These are phyloP conservation scores for Coprinellus aureogranulatus DNA, from an alignment of 768 basidiomycete genomes.

Conservation along the genomic window DNA sequence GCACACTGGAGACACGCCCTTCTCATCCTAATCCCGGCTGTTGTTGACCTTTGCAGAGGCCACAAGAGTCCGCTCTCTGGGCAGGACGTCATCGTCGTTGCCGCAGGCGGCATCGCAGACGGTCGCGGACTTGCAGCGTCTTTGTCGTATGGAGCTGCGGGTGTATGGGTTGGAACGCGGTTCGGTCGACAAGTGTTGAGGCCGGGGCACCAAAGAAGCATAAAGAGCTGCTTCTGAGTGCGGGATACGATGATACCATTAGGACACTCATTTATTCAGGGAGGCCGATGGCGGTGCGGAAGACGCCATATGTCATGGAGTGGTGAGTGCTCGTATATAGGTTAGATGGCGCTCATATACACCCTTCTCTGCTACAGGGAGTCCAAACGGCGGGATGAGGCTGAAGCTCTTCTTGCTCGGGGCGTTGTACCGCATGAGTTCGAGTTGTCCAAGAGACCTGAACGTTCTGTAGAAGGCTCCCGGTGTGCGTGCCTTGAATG, in stretches of 20 bases:
- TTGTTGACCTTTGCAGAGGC: slow-evolving; percentile 73
- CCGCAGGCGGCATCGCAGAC: slow-evolving; percentile 82
- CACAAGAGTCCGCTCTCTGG: slow-evolving; percentile 76
- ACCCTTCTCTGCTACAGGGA: slow-evolving; percentile 55
- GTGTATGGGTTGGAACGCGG: slow-evolving; percentile 86
- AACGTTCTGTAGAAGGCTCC: slow-evolving; percentile 57
- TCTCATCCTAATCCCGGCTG: slow-evolving; percentile 81
- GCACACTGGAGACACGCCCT: slow-evolving; percentile 81
- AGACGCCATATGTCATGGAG: slow-evolving; percentile 73
- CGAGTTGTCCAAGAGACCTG: slow-evolving; percentile 67
- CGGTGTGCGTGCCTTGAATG: slow-evolving; percentile 44
- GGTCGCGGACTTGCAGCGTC: slow-evolving; percentile 78
- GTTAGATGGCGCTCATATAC: too few relatives aligned
- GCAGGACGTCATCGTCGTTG: slow-evolving; percentile 72
- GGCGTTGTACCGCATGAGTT: slow-evolving; percentile 77
- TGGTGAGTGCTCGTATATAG: too few relatives aligned
- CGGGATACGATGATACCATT: slow-evolving; percentile 72
- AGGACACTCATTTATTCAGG: slow-evolving; percentile 76
- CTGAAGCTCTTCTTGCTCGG: slow-evolving; percentile 51
- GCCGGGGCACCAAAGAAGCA: slow-evolving; percentile 75
- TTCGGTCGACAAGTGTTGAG: slow-evolving; percentile 81
- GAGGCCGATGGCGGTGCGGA: slow-evolving; percentile 78
- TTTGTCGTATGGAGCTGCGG: slow-evolving; percentile 78
- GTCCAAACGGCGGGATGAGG: slow-evolving; percentile 55
- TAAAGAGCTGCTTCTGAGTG: slow-evolving; percentile 63